Percentiles rank a stretch among this genome's conserved stretches.
phyloP scores from a whole-genome alignment of 257 asterid genomes.

The Penstemon barbatus region DNA sequence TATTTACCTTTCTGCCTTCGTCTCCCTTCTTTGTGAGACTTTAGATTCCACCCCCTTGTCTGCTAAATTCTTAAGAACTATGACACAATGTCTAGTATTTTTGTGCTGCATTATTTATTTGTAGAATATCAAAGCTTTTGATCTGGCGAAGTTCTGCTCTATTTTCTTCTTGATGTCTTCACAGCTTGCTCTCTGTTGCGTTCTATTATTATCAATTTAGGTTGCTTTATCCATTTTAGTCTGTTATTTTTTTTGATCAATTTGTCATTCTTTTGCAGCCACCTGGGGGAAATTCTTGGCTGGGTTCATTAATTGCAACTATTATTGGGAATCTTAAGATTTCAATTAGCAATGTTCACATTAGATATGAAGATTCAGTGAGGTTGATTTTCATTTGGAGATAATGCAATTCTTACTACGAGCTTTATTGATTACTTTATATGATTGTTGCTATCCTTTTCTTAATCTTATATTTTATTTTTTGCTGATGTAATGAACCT shows the following conservation, averaged over 20 bases:
- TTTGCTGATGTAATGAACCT: slow-evolving; percentile 15
- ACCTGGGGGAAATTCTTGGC: slow-evolving; percentile 93
- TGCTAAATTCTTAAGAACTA: slow-evolving; percentile 5
- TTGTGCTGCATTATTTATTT: slow-evolving; percentile 14
- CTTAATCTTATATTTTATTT: slow-evolving; percentile 20
- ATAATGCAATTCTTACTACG: slow-evolving; percentile 5
- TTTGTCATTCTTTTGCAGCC: slow-evolving; percentile 52
- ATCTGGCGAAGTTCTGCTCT: slow-evolving; percentile 7
- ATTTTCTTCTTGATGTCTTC: slow-evolving; percentile 24
- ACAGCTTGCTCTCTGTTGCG: slow-evolving; percentile 15
- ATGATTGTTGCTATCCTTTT: background rate
- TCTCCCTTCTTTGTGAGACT: slow-evolving; percentile 13
- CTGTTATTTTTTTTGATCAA: slow-evolving; percentile 16
- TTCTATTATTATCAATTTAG: slow-evolving; percentile 15
- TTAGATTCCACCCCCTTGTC: slow-evolving; percentile 14
- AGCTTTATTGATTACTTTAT: background rate
- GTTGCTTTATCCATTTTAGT: background rate
- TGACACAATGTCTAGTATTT: slow-evolving; percentile 11
- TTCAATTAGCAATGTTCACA: slow-evolving; percentile 92
- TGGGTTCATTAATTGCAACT: slow-evolving; percentile 89
- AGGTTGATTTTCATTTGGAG: slow-evolving; percentile 55
- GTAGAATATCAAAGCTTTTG: slow-evolving; percentile 18
- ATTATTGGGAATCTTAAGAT: slow-evolving; percentile 96
- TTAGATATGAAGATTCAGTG: slow-evolving; percentile 88
- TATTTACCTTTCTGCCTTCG: slow-evolving; percentile 11